phyloP scores from a whole-genome alignment of 169 alveolate species.

The Plasmodium billcollinsi region DNA sequence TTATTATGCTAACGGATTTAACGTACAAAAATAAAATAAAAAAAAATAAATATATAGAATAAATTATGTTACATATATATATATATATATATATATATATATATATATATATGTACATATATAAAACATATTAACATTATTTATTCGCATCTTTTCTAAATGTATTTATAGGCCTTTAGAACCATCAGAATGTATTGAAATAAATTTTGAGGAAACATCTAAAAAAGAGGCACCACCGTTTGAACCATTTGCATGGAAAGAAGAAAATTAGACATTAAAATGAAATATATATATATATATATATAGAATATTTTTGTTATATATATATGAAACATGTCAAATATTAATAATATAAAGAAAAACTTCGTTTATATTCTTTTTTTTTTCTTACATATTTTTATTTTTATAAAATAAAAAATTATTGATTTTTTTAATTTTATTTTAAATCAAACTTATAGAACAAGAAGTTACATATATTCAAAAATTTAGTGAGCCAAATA shows the following conservation, averaged over 20 bases:
- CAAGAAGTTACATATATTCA: too few relatives aligned
- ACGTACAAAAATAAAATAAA: conserved; percentile 15
- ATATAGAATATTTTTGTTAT: neutral
- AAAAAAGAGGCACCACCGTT: conserved; percentile 78
- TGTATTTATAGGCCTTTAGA: conserved; percentile 55
- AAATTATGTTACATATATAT: neutral
- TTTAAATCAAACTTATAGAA: too few relatives aligned
- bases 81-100: neutral
- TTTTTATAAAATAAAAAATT: too few relatives aligned
- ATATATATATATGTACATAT: neutral
- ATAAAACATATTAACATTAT: neutral
- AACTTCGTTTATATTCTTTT: too few relatives aligned
- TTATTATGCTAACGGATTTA: conserved; percentile 88
- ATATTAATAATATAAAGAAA: too few relatives aligned
- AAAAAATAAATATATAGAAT: neutral
- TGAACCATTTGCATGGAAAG: conserved; percentile 77
- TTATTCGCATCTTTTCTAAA: neutral
- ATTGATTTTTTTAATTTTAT: too few relatives aligned
- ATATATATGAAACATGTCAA: too few relatives aligned
- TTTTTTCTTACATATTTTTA: too few relatives aligned
- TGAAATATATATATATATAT: neutral
- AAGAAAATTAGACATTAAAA: conserved; percentile 38
- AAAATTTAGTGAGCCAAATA: too few relatives aligned
- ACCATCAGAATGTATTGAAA: conserved; percentile 73
- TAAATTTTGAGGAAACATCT: conserved; percentile 21